phyloP scores from a whole-genome alignment of 495 filamentous ascomycete genomes.

The Penicillium coffeae region DNA sequence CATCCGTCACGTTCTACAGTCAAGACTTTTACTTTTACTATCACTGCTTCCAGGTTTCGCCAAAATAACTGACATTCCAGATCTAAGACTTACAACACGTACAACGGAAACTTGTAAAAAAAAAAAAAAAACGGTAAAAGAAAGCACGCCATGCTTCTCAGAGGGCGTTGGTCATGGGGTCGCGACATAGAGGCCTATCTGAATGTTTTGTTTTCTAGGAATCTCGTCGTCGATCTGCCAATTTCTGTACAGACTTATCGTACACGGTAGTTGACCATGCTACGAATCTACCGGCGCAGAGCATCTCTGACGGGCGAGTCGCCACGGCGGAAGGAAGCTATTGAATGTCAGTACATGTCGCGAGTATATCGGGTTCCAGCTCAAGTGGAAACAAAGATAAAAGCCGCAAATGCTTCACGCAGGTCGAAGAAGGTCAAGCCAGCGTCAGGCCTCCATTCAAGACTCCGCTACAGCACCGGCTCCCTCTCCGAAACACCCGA shows the following conservation, averaged over 20 bases:
- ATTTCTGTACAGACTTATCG: conserved; percentile 45
- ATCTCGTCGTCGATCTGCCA: conserved; percentile 9
- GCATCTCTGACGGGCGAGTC: conserved; percentile 44
- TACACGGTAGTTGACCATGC: conserved; percentile 31
- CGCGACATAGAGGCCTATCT: conserved; percentile 8
- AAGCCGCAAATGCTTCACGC: too few species aligned
- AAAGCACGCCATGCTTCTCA: background rate
- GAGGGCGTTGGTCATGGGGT: background rate
- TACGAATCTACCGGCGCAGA: conserved; percentile 36
- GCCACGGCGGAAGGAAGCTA: conserved; percentile 49
- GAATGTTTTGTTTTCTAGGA: conserved; percentile 10
- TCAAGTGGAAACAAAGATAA: background rate
- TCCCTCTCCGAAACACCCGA: background rate
- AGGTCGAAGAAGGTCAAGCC: too few species aligned
- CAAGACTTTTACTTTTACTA: background rate
- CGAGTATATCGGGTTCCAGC: background rate
- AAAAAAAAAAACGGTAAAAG: background rate
- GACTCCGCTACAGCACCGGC: background rate
- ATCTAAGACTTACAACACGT: background rate
- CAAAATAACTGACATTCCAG: background rate
- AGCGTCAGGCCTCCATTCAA: background rate
- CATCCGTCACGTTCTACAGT: too few species aligned
- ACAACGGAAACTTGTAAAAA: background rate
- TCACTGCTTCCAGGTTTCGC: background rate
- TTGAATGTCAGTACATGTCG: background rate